Evolutionary conservation across 83 land plant species (phyloP), one percentile per base, ranked within the genome.

Genomic region (Isoetes engelmannii): DNA sequence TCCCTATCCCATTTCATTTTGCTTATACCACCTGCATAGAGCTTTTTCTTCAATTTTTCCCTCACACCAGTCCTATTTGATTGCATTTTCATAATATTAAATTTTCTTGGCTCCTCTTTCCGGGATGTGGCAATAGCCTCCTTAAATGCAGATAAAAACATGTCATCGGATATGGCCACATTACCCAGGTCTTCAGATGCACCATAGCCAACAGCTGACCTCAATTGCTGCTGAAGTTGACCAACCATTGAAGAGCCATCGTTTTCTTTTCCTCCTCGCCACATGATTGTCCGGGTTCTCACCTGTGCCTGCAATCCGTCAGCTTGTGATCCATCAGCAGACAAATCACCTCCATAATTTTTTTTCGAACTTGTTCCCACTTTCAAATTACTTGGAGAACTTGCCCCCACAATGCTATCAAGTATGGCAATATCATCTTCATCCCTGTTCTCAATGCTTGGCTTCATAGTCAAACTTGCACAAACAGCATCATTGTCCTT

Each of bases 1-100:
- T 86, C 93, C 71, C 98, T 79, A 45, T 83, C 87, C 92, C 95
- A 94, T 45, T 82, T 80, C 43, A 89, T 71, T 54, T 62, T 83
- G 41, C 99, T 97, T 75, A 57, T 77, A 28, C 85, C 75, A 21
- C 74, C 74, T 57, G 83, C 85, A 86, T 94, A 94, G 54, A 94
- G 82, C 69, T 90, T 94, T 70, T 79, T 86, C 5, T 89, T 90
- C 56, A 94, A 64, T 65, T 77, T 94, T 58, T 94, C 88, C 18
- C 98, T 67, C 7, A 62, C 67, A n/a, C 67, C 54, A 54, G 56
- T 76, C 4, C 68, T 59, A 49, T 50, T 13, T 7, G 68, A 45
- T 28, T 55, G 65, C 55, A 55, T 57, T 47, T 60, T 59, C 46
- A 62, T 37, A 45, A 63, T 45, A 21, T 63, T 76, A 7, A 42